Base-by-base conservation (phyloP, 441 rosid genomes). In the Kokia cookei region DNA sequence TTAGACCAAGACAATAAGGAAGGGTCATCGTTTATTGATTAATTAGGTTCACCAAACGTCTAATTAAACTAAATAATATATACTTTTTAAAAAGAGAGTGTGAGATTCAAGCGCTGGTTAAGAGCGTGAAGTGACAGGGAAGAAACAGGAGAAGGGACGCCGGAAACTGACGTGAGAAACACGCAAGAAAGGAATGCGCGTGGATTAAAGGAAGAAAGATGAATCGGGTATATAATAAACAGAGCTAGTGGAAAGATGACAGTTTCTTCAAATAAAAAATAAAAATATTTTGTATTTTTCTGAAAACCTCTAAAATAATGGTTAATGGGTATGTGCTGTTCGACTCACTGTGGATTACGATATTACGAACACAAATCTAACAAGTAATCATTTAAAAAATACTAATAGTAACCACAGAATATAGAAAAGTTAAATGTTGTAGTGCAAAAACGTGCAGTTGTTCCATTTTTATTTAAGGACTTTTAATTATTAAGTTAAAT, bases 221-320 rank as follows among this genome's bases (percentile, higher is more conserved):
- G 81, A 74, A 72, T 50, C 78, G 70, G 82, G 13, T 58, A 58
- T 58, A 12, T 77, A 77, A 75, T 68, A 42, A 7, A 79, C 84
- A 81, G 82, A 74, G 22, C n/a, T 85, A 80, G 89, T 90, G 96
- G 91, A 82, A 85, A 62, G 79, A 73, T 82, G 80, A 80, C 86
- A 59, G 79, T 19, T 35, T 27, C 42, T 17, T 69, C 11, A 26
- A 51, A 6, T 15, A 64, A 70, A 50, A 48, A 17, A 17, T 3
- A 54, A 54, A 24, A 58, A 3, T 11, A 24, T 58, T 58, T 50
- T 50, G 15, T 14, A 15, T 50, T 50, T 50, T 50, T 50, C 54
- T 14, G n/a, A 50, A 50, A 50, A 50, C 35, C 13, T 26, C 15
- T 58, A 58, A 58, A 58, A 58, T 40, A 58, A 19, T 29, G 11